A percentile compares a stretch with the other conserved stretches of the same genome.
Conservation (phyloP, 2,329 filamentous ascomycete species). For the Colletotrichum chlorophyti region DNA sequence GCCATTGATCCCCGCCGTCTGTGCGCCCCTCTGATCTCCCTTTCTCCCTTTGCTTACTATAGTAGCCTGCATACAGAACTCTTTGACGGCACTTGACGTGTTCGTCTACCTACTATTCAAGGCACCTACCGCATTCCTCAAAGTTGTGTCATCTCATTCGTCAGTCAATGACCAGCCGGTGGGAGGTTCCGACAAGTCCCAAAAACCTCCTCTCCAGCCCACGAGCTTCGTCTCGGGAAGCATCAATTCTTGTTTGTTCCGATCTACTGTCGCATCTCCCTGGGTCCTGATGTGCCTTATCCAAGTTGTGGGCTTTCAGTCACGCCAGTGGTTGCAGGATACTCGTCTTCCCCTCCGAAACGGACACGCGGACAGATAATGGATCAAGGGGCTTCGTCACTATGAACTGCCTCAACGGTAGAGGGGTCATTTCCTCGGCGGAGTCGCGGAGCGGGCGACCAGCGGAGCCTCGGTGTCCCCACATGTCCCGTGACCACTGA, state of each 20-base stretch:
- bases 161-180: background rate
- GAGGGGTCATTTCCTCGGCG: background rate
- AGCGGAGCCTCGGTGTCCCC: slow-evolving; percentile 12
- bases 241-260: background rate
- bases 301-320: slow-evolving; percentile 3
- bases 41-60: too few relatives aligned
- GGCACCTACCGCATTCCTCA: slow-evolving; percentile 21
- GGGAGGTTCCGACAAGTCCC: background rate
- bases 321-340: slow-evolving; percentile 8
- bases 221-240: slow-evolving; percentile 3
- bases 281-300: background rate
- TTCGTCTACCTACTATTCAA: too few relatives aligned
- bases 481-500: slow-evolving; percentile 12
- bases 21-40: slow-evolving; percentile 15
- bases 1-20: slow-evolving; percentile 4
- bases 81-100: slow-evolving; percentile 14
- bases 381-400: background rate
- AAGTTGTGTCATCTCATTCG: slow-evolving; percentile 9
- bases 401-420: slow-evolving; percentile 5
- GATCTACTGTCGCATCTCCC: slow-evolving; percentile 10
- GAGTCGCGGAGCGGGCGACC: slow-evolving; percentile 1
- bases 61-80: background rate
- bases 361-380: background rate
- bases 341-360: too few relatives aligned
- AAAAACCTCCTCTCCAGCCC: slow-evolving; percentile 1